Percentiles rank a stretch among this genome's conserved stretches.
phyloP scores from a whole-genome alignment of 208 protist genomes.

The Leishmania amazonensis region DNA sequence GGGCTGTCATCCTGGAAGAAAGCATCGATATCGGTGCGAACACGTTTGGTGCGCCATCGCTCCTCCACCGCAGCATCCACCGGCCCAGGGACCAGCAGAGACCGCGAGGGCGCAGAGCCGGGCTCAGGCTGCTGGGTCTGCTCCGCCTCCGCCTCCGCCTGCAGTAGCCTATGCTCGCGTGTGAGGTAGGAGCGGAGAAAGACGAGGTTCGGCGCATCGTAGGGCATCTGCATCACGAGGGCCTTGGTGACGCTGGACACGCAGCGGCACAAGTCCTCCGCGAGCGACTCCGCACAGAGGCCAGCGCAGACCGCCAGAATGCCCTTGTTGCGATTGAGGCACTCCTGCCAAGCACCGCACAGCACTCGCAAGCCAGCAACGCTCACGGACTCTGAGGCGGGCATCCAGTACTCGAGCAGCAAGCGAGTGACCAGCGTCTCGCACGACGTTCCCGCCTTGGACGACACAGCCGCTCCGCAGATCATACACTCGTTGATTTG shows the following conservation, averaged over 20 bases:
- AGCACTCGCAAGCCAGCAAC: constrained; percentile 47
- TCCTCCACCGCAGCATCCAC: constrained; percentile 19
- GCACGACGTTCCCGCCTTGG: constrained; percentile 12
- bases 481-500: constrained; percentile 51
- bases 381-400: constrained; percentile 20
- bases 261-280: constrained; percentile 43
- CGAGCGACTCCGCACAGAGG: constrained; percentile 50
- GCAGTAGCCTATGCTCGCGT: constrained; percentile 26
- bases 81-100: constrained; percentile 20
- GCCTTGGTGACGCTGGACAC: constrained; percentile 43
- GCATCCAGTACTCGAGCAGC: constrained; percentile 22
- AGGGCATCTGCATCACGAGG: constrained; percentile 32
- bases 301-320: constrained; percentile 68
- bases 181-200: constrained; percentile 27
- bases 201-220: constrained; percentile 21
- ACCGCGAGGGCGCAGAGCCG: neutral
- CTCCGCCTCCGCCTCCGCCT: constrained; percentile 3
- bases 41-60: constrained; percentile 24
- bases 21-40: constrained; percentile 21
- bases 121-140: neutral
- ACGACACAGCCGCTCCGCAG: constrained; percentile 35
- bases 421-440: constrained; percentile 28
- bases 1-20: constrained; percentile 30
- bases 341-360: constrained; percentile 53
- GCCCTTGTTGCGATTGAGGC: constrained; percentile 53